Percentiles rank a stretch among this genome's conserved stretches.
phyloP scores from a whole-genome alignment of 75 land plant genomes.

The Selaginella tamariscina region DNA sequence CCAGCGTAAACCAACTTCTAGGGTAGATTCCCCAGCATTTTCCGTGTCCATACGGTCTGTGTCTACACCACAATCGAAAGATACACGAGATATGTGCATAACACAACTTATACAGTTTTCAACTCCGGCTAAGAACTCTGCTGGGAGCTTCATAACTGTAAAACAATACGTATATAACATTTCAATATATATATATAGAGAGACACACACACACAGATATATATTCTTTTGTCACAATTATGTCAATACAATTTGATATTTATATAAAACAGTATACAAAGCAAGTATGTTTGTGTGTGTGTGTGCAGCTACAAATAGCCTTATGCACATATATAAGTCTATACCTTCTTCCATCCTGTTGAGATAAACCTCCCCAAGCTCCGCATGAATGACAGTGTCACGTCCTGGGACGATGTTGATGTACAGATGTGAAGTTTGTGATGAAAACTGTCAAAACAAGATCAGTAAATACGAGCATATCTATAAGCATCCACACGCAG shows the following conservation, averaged over 20 bases:
- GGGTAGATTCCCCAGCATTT: conserved; percentile 47
- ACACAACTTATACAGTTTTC: conserved; percentile 64
- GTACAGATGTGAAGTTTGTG: conserved; percentile 78
- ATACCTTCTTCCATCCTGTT: conserved; percentile 67
- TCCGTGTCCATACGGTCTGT: conserved; percentile 39
- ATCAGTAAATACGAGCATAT: conserved; percentile 31
- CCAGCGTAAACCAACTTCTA: conserved; percentile 54
- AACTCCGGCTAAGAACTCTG: conserved; percentile 52
- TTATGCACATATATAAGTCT: too few relatives aligned
- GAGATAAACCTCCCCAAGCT: conserved; percentile 72
- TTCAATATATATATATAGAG: too few relatives aligned
- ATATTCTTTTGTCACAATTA: too few relatives aligned
- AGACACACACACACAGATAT: too few relatives aligned
- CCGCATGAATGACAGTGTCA: conserved; percentile 53
- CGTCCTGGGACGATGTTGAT: conserved; percentile 55
- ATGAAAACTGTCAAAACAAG: neutral
- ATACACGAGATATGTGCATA: conserved; percentile 57
- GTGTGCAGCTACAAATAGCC: too few relatives aligned
- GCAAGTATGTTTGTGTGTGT: too few relatives aligned
- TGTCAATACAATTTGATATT: too few relatives aligned
- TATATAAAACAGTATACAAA: too few relatives aligned
- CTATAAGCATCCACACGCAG: conserved; percentile 24
- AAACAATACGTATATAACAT: too few relatives aligned
- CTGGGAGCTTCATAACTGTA: conserved; percentile 33
- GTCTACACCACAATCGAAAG: conserved; percentile 69